A percentile compares a stretch with the other conserved stretches of the same genome.
phyloP scores from a whole-genome alignment of 352 stramenopile genomes.

The Globisporangium nagaii region DNA sequence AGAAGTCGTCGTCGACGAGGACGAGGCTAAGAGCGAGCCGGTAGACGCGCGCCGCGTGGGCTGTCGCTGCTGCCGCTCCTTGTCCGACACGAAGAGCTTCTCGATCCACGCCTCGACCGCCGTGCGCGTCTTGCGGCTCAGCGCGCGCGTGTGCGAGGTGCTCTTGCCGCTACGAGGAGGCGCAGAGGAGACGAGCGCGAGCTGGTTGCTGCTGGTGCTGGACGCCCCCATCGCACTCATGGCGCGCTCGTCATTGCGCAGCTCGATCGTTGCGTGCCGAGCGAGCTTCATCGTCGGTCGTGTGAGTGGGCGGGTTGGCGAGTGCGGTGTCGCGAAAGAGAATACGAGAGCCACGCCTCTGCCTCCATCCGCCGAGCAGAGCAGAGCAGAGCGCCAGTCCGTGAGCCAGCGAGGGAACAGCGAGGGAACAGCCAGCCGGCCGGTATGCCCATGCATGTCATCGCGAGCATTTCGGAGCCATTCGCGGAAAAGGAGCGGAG shows the following conservation, averaged over 20 bases:
- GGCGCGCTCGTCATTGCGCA: not conserved
- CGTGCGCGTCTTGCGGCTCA: slow-evolving; percentile 1
- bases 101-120: slow-evolving; percentile 4
- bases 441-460: no score
- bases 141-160: not conserved
- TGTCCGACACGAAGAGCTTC: not conserved
- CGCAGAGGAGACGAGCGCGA: not conserved
- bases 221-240: no score
- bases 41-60: slow-evolving; percentile 3
- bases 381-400: no score
- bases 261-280: not conserved
- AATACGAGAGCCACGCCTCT: no score
- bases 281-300: not conserved
- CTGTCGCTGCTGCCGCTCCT: not conserved
- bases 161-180: not conserved
- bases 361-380: no score
- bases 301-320: no score
- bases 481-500: not conserved
- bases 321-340: no score
- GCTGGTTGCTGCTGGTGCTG: not conserved
- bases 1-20: not conserved
- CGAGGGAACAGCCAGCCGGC: no score
- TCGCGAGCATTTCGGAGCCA: not conserved
- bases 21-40: not conserved
- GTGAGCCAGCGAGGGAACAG: no score